Percentiles rank a stretch among this genome's conserved stretches.
Evolutionary conservation across 805 yeast species (phyloP).

Genomic region (Saccharomycopsis sp.): DNA sequence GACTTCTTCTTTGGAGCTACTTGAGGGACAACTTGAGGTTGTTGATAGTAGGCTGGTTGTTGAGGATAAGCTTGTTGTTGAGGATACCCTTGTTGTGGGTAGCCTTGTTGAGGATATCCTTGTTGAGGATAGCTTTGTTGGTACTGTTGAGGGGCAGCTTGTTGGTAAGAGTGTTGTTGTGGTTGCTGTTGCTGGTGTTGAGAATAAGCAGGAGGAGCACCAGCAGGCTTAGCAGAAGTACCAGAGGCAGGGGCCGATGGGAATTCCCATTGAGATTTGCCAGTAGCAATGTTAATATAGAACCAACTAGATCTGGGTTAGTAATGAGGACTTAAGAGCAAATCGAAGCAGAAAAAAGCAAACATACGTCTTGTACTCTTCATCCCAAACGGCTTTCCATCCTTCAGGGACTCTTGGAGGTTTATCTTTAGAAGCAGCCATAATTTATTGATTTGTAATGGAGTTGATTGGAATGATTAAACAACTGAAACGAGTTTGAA

Average conservation of each 20-base stretch:
- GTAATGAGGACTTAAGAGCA: neutral
- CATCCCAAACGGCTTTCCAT: slow-evolving; percentile 68
- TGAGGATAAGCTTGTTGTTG: slow-evolving; percentile 18
- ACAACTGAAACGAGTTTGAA: too few relatives aligned
- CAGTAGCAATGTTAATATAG: slow-evolving; percentile 64
- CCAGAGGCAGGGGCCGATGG: slow-evolving; percentile 31
- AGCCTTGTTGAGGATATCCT: slow-evolving; percentile 6
- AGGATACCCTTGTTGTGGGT: slow-evolving; percentile 18
- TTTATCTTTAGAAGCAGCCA: slow-evolving; percentile 19
- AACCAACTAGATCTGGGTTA: slow-evolving; percentile 39
- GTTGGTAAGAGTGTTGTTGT: slow-evolving; percentile 21
- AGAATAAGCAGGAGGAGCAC: slow-evolving; percentile 7
- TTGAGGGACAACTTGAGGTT: slow-evolving; percentile 18
- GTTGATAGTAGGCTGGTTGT: slow-evolving; percentile 9
- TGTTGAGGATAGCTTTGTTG: neutral
- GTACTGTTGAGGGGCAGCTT: slow-evolving; percentile 19
- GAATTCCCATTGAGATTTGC: slow-evolving; percentile 84
- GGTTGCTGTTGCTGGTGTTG: slow-evolving; percentile 13
- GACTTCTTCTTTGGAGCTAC: slow-evolving; percentile 23
- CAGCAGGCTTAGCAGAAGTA: slow-evolving; percentile 4
- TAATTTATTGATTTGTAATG: too few relatives aligned
- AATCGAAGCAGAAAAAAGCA: neutral
- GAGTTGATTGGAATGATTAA: too few relatives aligned
- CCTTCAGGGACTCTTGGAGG: slow-evolving; percentile 53
- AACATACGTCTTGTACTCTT: slow-evolving; percentile 41